Base-by-base conservation (phyloP, 2,329 filamentous ascomycete genomes). In the Aschersonia sp. region DNA sequence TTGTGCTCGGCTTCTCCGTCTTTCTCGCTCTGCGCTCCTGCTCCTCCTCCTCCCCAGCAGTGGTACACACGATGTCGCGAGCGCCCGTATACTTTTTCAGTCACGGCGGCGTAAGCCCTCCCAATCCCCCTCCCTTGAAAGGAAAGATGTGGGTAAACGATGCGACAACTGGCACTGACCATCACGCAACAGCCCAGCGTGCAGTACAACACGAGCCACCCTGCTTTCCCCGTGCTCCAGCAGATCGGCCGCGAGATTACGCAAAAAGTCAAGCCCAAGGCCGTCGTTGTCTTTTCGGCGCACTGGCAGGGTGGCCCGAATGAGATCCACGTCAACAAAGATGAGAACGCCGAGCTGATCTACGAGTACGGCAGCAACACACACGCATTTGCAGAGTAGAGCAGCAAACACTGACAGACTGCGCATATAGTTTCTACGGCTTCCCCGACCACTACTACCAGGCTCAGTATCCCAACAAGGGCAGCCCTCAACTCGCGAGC, bases 211-310 rank as follows among this genome's bases (percentile, higher is more conserved):
- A 75, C 68, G 4, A 60, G 76, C 1, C 84, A 88, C 57, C 79
- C 81, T 1, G 84, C 78, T 8, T 85, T 83, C 56, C 59, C 68
- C 4, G 68, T 81, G 47, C 73, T 88, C 5, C 73, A 81, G 54
- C 60, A 69, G 30, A 79, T 87, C 46, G 84, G 84, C 42, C 69
- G 62, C 6, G 83, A 87, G 56, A 86, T 88, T 58, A 86, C 81
- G 0, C 68, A 74, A 31, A 75, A 78, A 51, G 76, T 87, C 42
- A 81, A 80, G 56, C 84, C 84, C 2, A 80, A 76, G 52, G 85
- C 83, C 2, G 73, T 88, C 12, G 78, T 88, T 1, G 80, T 87
- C 30, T 82, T 89, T 59, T 87, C 83, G 1, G 85, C 83, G 1
- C 84, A 89, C 62, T 88, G 85, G 84, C 79, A 85, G 63, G 78